These are phyloP conservation scores for Pelagomonas calceolata DNA, from an alignment of 108 stramenopile species.

Conservation along the genomic window DNA sequence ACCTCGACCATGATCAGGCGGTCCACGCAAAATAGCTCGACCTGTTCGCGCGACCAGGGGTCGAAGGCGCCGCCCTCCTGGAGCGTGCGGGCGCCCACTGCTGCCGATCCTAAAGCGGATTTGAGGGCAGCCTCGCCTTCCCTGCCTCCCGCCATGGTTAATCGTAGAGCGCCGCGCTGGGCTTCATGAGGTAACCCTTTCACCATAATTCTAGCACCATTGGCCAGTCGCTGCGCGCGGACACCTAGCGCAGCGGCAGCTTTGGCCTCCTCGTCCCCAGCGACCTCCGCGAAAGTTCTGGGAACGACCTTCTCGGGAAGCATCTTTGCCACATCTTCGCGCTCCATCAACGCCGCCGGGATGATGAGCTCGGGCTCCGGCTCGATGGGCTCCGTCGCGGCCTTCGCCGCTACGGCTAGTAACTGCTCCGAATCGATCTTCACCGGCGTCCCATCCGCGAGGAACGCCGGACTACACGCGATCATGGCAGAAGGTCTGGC, in stretches of 20 bases:
- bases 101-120: slow-evolving; percentile 54
- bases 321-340: slow-evolving; percentile 20
- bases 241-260: slow-evolving; percentile 9
- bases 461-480: neutral
- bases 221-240: slow-evolving; percentile 1
- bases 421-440: neutral
- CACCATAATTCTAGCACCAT: slow-evolving; percentile 25
- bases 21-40: slow-evolving; percentile 94
- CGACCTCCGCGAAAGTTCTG: too few species aligned
- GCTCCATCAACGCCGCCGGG: slow-evolving; percentile 19
- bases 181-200: slow-evolving; percentile 10
- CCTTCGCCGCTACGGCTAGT: neutral
- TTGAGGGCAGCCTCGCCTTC: slow-evolving; percentile 73
- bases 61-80: slow-evolving; percentile 96
- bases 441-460: slow-evolving; percentile 2
- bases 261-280: slow-evolving; percentile 10
- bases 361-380: slow-evolving; percentile 11
- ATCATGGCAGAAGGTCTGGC: slow-evolving; percentile 1
- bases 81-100: slow-evolving; percentile 89
- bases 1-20: slow-evolving; percentile 94
- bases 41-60: slow-evolving; percentile 83
- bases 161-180: slow-evolving; percentile 71
- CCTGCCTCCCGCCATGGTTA: slow-evolving; percentile 81
- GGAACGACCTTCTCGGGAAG: slow-evolving; percentile 11
- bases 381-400: slow-evolving; percentile 1